phyloP scores from a whole-genome alignment of 306 rosid species.

The Luffa aegyptiaca region DNA sequence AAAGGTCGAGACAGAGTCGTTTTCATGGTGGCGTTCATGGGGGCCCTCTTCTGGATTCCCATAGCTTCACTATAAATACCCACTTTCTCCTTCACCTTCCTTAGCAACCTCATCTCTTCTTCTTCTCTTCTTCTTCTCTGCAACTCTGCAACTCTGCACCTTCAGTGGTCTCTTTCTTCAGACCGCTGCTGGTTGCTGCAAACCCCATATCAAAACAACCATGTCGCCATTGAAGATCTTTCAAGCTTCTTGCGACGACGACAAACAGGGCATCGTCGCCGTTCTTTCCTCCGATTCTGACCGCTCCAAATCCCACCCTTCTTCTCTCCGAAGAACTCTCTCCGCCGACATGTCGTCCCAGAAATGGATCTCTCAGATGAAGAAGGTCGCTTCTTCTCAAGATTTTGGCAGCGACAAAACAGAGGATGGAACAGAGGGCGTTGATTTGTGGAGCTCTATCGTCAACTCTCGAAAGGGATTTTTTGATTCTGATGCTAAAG shows the following conservation, averaged over 20 bases:
- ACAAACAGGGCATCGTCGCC: constrained; percentile 60
- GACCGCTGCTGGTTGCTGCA: background rate
- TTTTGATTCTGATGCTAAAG: constrained; percentile 25
- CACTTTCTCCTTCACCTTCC: constrained; percentile 19
- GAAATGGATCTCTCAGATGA: constrained; percentile 58
- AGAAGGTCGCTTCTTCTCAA: constrained; percentile 50
- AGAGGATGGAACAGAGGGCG: constrained; percentile 18
- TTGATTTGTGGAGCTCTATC: constrained; percentile 55
- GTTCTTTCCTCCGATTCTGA: constrained; percentile 45
- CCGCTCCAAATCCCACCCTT: constrained; percentile 17
- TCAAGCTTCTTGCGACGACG: background rate
- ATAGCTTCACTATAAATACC: constrained; percentile 54
- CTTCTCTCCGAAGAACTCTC: constrained; percentile 58
- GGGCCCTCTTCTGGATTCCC: constrained; percentile 45
- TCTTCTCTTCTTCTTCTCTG: background rate
- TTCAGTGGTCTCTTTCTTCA: background rate
- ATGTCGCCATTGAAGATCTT: constrained; percentile 10
- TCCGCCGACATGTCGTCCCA: constrained; percentile 95
- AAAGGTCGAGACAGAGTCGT: background rate
- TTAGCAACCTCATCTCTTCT: background rate
- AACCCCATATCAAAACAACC: background rate
- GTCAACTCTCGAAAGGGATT: constrained; percentile 18
- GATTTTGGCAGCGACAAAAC: constrained; percentile 26
- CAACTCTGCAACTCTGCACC: constrained; percentile 1
- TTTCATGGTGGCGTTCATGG: constrained; percentile 36